Evolutionary conservation across 345 rosid genomes (phyloP), one percentile per base, ranked within the genome.

Genomic region (Pseudoturritis turrita): DNA sequence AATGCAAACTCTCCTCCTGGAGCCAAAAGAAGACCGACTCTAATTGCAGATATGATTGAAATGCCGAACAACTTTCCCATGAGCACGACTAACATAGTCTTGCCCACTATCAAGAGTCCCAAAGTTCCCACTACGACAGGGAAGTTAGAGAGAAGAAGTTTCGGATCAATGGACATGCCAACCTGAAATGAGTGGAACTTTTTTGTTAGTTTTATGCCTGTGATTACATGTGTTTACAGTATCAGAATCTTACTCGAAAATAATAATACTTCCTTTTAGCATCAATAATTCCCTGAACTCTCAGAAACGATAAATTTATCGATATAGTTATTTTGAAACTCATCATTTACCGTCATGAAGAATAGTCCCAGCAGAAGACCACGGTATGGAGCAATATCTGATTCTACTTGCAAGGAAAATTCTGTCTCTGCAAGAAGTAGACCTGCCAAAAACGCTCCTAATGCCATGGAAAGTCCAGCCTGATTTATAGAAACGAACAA

Each of bases 401-500:
- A 91, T 83, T 95, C 99, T 78, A 95, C 99, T 87, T 95, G 99
- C 64, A 95, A 89, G 35, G 99, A 91, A 82, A 91, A 95, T 81
- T 95, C 99, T 74, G 99, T 95, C 83, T 95, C 99, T 67, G 99
- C 99, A 78, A 91, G 99, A 36, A 95, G 96, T 78, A 95, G 83
- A 77, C 99, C 99, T 68, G 99, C 99, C 81, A 95, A 81, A 85
- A 95, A 95, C 44, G 99, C 99, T 73, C 97, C 99, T 69, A 95
- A 71, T 29, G 99, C 97, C 99, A 95, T 95, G 77, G 99, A 95
- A 77, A 95, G 96, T 73, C 99, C 99, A 76, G 99, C 99, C 99
- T 95, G 84, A 64, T 78, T 69, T 40, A 76, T 62, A 75, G 59
- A 57, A 55, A 18, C 15, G 17, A 6, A 51, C 10, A 63, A 45